Base-by-base conservation (phyloP, 768 basidiomycete genomes). In the Lactarius evosmus region DNA sequence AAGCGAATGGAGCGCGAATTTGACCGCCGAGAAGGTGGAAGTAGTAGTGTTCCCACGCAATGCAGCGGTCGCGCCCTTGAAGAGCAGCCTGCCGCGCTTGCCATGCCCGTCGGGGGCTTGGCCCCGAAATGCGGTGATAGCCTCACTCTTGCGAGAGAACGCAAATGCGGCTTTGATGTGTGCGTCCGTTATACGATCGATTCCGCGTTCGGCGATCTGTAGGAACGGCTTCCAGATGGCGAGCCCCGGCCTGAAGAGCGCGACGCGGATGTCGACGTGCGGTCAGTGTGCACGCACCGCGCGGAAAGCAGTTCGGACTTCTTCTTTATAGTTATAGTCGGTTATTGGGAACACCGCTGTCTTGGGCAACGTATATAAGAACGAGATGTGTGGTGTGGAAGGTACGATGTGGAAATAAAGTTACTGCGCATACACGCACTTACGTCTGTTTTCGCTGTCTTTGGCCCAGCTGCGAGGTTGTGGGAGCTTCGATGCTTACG, bases 41-140 rank as follows among this genome's bases (percentile, higher is more conserved):
- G 78, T 78, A 16, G 67, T 71, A 29, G 71, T 69, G 50, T 79
- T 79, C 7, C 79, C 79, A 29, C 79, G 65, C 50, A 72, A 40
- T 38, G 77, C 74, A 3, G 78, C 78, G 12, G 79, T 80, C 34
- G 79, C 79, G 22, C 78, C 78, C 0, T 79, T 80, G 70, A 80
- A 79, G 33, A 80, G 67, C 9, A 80, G 70, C 38, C 77, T 77
- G 22, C 79, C 79, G 30, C 78, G 72, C 58, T 75, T 74, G 1
- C 78, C 77, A 12, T 64, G 54, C 41, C 63, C 70, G 56, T 76
- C 68, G 58, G 75, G 50, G 12, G 58, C 50, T 66, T 76, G 76
- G 59, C 69, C 58, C 57, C 73, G 65, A 71, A 79, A 78, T 16
- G 73, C 70, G 25, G 72, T 60, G 57, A 79, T 72, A 9, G 69